These are phyloP conservation scores for Alternaria rosae DNA, from an alignment of 2,329 filamentous ascomycete species.

Conservation along the genomic window DNA sequence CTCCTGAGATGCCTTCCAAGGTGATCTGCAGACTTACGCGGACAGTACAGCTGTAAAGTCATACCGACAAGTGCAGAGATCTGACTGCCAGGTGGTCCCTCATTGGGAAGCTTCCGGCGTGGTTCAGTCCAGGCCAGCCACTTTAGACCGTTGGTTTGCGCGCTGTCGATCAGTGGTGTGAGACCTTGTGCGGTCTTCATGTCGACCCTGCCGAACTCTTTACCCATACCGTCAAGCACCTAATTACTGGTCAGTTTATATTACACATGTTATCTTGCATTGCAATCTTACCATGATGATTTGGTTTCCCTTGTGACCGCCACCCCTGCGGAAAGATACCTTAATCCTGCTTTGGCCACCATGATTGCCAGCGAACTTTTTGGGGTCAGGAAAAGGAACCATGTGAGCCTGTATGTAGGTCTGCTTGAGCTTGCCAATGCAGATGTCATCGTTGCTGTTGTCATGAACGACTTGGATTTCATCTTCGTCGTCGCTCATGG, in stretches of 20 bases:
- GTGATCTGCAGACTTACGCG: conserved; percentile 67
- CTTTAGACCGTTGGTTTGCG: conserved; percentile 67
- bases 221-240: conserved; percentile 72
- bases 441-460: conserved; percentile 74
- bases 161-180: conserved; percentile 73
- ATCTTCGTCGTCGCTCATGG: conserved; percentile 66
- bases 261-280: background rate
- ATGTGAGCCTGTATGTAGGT: conserved; percentile 70
- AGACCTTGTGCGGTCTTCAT: conserved; percentile 70
- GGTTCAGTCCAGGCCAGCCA: conserved; percentile 75
- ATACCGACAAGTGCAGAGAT: conserved; percentile 55
- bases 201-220: conserved; percentile 80
- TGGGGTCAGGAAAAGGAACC: conserved; percentile 74
- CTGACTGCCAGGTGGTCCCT: conserved; percentile 51
- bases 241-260: background rate
- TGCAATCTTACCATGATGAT: conserved; percentile 67
- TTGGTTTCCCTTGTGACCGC: conserved; percentile 62
- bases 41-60: conserved; percentile 81
- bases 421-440: conserved; percentile 78
- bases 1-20: conserved; percentile 74
- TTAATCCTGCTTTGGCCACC: conserved; percentile 73
- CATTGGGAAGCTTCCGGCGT: conserved; percentile 68
- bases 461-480: conserved; percentile 66
- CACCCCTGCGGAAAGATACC: conserved; percentile 69
- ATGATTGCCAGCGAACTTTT: conserved; percentile 65